These are phyloP conservation scores for Herpetomonas tarakana DNA, from an alignment of 208 protist species.

Conservation along the genomic window DNA sequence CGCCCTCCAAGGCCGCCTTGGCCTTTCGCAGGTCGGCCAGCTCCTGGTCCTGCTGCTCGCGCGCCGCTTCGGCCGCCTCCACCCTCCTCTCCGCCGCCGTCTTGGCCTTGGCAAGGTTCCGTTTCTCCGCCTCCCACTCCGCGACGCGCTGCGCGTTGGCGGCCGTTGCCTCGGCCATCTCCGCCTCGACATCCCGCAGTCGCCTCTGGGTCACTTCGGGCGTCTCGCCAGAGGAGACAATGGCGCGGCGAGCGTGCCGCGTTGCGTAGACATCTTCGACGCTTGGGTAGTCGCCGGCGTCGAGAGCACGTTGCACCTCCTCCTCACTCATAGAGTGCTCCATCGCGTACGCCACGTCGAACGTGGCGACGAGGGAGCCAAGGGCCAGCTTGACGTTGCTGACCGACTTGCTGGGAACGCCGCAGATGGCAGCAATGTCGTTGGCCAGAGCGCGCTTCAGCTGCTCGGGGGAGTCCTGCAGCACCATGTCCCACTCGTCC, in stretches of 20 bases:
- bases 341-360: neutral
- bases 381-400: neutral
- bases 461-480: slow-evolving; percentile 23
- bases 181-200: neutral
- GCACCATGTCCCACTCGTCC: slow-evolving; percentile 20
- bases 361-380: neutral
- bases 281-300: neutral
- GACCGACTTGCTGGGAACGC: neutral
- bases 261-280: neutral
- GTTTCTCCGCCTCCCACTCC: neutral
- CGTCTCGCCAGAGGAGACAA: neutral
- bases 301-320: neutral
- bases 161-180: neutral
- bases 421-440: slow-evolving; percentile 2
- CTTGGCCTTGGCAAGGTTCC: slow-evolving; percentile 4
- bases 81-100: neutral
- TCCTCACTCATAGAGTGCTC: neutral
- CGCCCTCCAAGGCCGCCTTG: neutral
- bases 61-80: slow-evolving; percentile 1
- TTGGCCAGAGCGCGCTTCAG: slow-evolving; percentile 17
- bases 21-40: slow-evolving; percentile 7
- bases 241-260: neutral
- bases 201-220: neutral
- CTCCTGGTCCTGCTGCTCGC: slow-evolving; percentile 8
- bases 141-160: neutral